Evolutionary conservation across 2,329 filamentous ascomycete species (phyloP), one percentile per base, ranked within the genome.

Genomic region (Pseudogymnoascus sp.): DNA sequence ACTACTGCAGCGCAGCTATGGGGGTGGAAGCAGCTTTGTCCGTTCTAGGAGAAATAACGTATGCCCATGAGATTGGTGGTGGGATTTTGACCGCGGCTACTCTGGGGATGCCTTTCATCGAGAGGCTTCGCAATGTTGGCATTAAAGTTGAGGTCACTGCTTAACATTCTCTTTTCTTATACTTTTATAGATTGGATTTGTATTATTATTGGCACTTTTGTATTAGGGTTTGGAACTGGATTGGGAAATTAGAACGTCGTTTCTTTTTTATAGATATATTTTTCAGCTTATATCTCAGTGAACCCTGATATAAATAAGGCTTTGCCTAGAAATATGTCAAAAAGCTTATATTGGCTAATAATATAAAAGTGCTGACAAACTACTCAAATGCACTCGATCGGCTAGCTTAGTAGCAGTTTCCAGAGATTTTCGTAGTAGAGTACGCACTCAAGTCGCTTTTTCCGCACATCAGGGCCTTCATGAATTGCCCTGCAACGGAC

Each of bases 401-500:
- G 13, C 6, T 45, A 30, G 9, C 18, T 21, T 64, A 67, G 59
- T 65, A 48, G 61, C 68, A 70, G 18, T 33, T 65, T n/a, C 68
- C 68, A 10, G 62, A 19, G 60, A 69, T 62, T 26, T 62, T 63
- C 8, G 59, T 61, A 2, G 67, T 69, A 1, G 63, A 59, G 61
- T 67, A 65, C 1, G 64, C 34, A 18, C 63, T 67, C 58, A 70
- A 61, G 0, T 62, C 56, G 57, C 61, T 65, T 10, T 62, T 59
- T 1, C 61, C 60, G 58, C 69, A 70, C 33, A 68, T 26, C 34
- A 74, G 61, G 1, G 70, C 82, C 73, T 83, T 82, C 28, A 83
- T 76, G 66, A 86, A 86, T 5, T 81, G 78, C 65, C 77, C 73
- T 0, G 80, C 76, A 13, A 82, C 79, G 5, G 78, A 69, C 63